Conservation (phyloP, 495 filamentous ascomycete genomes). For the Diplogelasinospora grovesii region DNA sequence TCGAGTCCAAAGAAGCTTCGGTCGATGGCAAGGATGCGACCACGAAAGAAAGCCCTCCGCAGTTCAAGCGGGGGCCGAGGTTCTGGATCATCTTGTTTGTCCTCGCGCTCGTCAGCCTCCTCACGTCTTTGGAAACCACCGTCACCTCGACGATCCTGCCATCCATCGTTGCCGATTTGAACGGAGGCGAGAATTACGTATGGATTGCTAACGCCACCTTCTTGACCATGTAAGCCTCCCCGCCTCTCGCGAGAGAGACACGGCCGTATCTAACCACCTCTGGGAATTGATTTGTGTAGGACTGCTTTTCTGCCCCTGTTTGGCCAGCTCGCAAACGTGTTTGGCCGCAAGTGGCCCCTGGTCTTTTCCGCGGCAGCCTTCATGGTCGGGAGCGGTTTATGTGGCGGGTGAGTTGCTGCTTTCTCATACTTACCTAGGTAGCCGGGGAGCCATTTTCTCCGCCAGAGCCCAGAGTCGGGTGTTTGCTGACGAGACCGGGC, state of each 20-base stretch:
- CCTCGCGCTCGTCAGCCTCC: conserved; percentile 16
- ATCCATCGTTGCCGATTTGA: conserved; percentile 20
- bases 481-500: no score
- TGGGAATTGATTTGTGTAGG: no score
- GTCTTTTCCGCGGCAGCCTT: conserved; percentile 25
- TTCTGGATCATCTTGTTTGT: conserved; percentile 13
- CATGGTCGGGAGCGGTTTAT: conserved; percentile 33
- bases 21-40: no score
- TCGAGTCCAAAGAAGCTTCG: no score
- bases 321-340: conserved; percentile 12
- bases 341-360: conserved; percentile 10
- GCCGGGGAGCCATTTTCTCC: no score
- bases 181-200: conserved; percentile 13
- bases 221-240: conserved; percentile 48
- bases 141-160: conserved; percentile 37
- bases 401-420: no score
- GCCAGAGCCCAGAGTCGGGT: no score
- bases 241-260: no score
- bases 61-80: background rate
- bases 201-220: conserved; percentile 67
- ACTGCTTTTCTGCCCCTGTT: conserved; percentile 11
- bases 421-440: no score
- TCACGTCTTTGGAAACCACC: conserved; percentile 34
- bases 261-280: no score
- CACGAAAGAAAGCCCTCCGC: no score